A percentile compares a stretch with the other conserved stretches of the same genome.
phyloP scores from a whole-genome alignment of 257 asterid genomes.

The Solanum chmielewskii region DNA sequence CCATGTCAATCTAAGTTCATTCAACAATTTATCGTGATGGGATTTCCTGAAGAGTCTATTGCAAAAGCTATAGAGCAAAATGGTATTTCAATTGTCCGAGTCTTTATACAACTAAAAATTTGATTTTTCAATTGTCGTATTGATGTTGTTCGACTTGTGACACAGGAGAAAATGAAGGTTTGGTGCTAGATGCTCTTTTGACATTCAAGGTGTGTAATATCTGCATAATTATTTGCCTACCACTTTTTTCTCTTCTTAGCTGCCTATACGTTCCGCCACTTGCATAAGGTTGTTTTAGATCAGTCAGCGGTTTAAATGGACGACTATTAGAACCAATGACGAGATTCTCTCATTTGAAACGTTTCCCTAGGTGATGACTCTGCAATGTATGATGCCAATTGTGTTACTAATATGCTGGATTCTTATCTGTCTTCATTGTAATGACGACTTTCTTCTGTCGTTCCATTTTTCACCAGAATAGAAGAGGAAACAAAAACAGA shows the following conservation, averaged over 20 bases:
- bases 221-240: background rate
- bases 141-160: background rate
- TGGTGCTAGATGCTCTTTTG: conserved; percentile 46
- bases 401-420: background rate
- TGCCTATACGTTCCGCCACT: background rate
- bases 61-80: conserved; percentile 21
- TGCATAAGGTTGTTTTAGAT: background rate
- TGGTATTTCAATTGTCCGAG: conserved; percentile 7
- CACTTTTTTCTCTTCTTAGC: background rate
- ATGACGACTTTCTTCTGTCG: background rate
- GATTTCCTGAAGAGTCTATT: conserved; percentile 24
- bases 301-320: background rate
- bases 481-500: background rate
- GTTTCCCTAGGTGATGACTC: background rate
- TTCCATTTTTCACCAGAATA: background rate
- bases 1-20: conserved; percentile 7
- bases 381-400: background rate
- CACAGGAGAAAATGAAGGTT: conserved; percentile 48
- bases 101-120: background rate
- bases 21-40: conserved; percentile 15
- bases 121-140: background rate
- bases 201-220: conserved; percentile 48
- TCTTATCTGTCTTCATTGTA: background rate
- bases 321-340: background rate
- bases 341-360: background rate